Evolutionary conservation across 2,329 filamentous ascomycete genomes (phyloP).

Genomic region (Thielaviopsis euricoi): DNA sequence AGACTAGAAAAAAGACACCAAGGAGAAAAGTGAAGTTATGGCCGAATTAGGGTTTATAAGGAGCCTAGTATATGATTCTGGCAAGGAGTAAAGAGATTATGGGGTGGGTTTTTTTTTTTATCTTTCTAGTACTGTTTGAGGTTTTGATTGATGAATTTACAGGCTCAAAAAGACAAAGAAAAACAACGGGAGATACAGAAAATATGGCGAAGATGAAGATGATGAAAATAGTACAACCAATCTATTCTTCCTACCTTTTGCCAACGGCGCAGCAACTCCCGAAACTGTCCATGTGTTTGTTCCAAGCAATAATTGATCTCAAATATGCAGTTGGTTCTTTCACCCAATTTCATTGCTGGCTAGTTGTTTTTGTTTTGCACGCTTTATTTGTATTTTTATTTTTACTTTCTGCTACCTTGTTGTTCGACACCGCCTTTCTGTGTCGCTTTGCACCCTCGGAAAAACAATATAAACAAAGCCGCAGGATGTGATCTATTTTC

Average conservation of each 20-base stretch:
- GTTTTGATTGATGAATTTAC: too few relatives aligned
- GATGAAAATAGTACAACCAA: background rate
- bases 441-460: too few relatives aligned
- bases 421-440: background rate
- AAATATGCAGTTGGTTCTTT: too few relatives aligned
- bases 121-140: too few relatives aligned
- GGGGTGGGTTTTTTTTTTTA: background rate
- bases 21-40: background rate
- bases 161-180: too few relatives aligned
- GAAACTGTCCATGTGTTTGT: background rate
- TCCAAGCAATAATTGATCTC: too few relatives aligned
- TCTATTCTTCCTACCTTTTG: background rate
- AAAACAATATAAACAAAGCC: too few relatives aligned
- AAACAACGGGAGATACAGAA: too few relatives aligned
- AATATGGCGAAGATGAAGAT: background rate
- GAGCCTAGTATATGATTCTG: background rate
- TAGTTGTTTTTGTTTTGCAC: too few relatives aligned
- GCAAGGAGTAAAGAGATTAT: background rate
- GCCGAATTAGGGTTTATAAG: background rate
- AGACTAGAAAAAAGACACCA: background rate
- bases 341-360: too few relatives aligned
- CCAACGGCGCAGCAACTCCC: background rate
- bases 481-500: too few relatives aligned
- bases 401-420: background rate
- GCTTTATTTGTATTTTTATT: too few relatives aligned